A percentile compares a stretch with the other conserved stretches of the same genome.
These are phyloP conservation scores for Styphnolobium japonicum DNA, from an alignment of 306 rosid species.

Conservation along the genomic window DNA sequence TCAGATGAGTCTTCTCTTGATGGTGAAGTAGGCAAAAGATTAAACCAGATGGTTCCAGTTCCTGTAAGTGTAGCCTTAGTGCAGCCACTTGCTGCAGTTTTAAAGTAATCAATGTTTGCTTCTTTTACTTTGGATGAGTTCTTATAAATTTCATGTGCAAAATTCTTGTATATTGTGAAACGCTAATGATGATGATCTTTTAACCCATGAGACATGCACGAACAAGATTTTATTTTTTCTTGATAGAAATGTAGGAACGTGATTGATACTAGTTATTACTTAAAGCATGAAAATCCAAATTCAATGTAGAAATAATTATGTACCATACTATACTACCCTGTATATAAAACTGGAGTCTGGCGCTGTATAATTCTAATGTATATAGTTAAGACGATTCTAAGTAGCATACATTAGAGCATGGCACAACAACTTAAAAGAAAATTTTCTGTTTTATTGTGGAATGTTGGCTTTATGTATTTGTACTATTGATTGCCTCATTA, in stretches of 20 bases:
- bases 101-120: not conserved
- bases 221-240: not conserved
- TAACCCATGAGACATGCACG: not conserved
- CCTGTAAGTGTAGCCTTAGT: conserved; percentile 64
- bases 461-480: no score
- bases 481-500: not conserved
- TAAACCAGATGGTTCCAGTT: conserved; percentile 79
- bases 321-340: not conserved
- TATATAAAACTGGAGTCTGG: not conserved
- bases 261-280: not conserved
- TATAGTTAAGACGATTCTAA: not conserved
- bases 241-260: not conserved
- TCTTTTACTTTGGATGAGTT: not conserved
- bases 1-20: conserved; percentile 78
- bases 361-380: not conserved
- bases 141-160: not conserved
- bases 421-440: no score
- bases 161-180: not conserved
- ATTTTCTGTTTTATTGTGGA: no score
- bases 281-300: not conserved
- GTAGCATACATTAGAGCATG: no score
- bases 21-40: conserved; percentile 89
- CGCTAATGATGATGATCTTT: not conserved
- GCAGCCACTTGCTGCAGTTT: not conserved
- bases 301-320: not conserved